Conservation (phyloP, 2,329 filamentous ascomycete genomes). For the Aspergillus unguis region DNA sequence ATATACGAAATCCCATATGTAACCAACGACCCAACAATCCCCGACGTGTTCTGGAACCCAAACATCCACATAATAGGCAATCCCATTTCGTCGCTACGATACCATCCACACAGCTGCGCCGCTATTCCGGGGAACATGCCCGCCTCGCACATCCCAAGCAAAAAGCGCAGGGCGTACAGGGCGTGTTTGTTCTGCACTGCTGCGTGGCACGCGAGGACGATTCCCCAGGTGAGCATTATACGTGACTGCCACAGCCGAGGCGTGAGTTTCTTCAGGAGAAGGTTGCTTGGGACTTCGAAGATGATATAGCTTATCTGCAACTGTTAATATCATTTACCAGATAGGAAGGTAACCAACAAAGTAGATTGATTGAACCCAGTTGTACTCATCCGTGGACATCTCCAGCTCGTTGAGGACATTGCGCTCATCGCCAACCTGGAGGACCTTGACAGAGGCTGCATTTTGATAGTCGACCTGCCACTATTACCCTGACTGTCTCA, state of each 20-base stretch:
- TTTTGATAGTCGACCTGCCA: constrained; percentile 14
- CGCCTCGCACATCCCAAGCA: constrained; percentile 15
- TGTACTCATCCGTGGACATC: constrained; percentile 14
- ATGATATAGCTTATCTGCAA: constrained; percentile 16
- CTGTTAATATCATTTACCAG: neutral
- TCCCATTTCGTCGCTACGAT: constrained; percentile 16
- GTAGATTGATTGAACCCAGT: constrained; percentile 17
- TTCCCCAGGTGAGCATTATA: constrained; percentile 14
- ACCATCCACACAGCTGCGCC: constrained; percentile 15
- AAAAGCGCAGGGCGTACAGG: constrained; percentile 12
- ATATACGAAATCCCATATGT: constrained; percentile 14
- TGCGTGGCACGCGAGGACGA: constrained; percentile 14
- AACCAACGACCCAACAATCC: constrained; percentile 11
- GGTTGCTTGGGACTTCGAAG: constrained; percentile 15
- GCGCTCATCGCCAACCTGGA: constrained; percentile 11
- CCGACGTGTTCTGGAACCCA: constrained; percentile 14
- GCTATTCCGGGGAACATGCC: constrained; percentile 15
- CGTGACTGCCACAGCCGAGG: constrained; percentile 12
- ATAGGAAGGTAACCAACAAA: constrained; percentile 2
- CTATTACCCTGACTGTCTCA: neutral
- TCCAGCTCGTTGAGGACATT: constrained; percentile 10
- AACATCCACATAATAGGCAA: constrained; percentile 18
- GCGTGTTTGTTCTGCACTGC: constrained; percentile 12
- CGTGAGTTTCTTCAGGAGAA: constrained; percentile 13
- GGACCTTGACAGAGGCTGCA: constrained; percentile 13